Percentiles rank a stretch among this genome's conserved stretches.
phyloP scores from a whole-genome alignment of 192 early-diverging fungal species.

The Gonapodya prolifera region DNA sequence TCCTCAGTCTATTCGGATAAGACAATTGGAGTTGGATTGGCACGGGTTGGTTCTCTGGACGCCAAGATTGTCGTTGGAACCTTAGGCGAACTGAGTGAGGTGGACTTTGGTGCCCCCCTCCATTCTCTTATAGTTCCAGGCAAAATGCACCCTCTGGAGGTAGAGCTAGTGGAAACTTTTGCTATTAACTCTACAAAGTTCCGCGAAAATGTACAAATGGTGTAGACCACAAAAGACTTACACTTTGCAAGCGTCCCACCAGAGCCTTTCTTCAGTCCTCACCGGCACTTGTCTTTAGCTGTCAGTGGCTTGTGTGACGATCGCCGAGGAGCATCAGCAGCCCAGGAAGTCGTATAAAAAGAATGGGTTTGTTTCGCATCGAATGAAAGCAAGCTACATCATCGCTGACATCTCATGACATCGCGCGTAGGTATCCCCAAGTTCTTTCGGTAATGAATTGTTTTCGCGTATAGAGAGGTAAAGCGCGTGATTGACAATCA shows the following conservation, averaged over 20 bases:
- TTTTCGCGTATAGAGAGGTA: no score
- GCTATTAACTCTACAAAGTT: slow-evolving; percentile 54
- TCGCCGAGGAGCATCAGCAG: no score
- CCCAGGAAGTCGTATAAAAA: no score
- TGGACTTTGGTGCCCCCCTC: slow-evolving; percentile 87
- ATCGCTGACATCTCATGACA: no score
- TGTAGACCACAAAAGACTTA: no score
- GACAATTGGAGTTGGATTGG: slow-evolving; percentile 82
- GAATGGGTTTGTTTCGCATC: no score
- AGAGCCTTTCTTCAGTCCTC: no score
- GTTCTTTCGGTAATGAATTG: background rate
- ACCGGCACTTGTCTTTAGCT: no score
- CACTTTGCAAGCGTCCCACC: no score
- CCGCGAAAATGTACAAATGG: background rate
- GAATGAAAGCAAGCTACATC: no score
- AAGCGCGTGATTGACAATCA: background rate
- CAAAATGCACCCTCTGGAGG: slow-evolving; percentile 85
- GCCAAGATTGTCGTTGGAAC: slow-evolving; percentile 80
- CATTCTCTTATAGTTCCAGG: slow-evolving; percentile 91
- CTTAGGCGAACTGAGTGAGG: slow-evolving; percentile 61
- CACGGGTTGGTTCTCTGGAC: slow-evolving; percentile 72
- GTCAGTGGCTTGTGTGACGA: no score
- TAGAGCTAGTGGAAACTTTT: slow-evolving; percentile 67
- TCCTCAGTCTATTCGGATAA: slow-evolving; percentile 51
- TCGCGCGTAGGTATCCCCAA: background rate